A percentile compares a stretch with the other conserved stretches of the same genome.
Conservation (phyloP, 257 asterid genomes). For the Primulina tabacum region DNA sequence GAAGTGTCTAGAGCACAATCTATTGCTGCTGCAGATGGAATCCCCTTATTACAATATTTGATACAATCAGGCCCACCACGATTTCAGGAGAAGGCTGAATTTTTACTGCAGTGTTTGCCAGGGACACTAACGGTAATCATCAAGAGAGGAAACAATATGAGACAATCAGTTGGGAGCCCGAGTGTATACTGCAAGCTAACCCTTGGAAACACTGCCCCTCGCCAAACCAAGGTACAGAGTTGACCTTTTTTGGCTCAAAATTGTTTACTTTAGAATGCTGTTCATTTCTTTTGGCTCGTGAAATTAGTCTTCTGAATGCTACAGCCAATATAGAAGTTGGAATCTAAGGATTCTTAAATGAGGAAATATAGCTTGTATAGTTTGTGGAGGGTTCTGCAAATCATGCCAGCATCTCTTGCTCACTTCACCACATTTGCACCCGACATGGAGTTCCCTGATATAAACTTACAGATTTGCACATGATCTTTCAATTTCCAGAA, state of each 20-base stretch:
- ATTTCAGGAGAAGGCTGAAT: conserved; percentile 94
- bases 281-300: background rate
- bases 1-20: conserved; percentile 98
- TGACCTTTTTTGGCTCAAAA: background rate
- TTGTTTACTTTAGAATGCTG: background rate
- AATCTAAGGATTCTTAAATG: background rate
- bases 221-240: conserved; percentile 70
- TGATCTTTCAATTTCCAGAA: background rate
- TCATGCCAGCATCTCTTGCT: background rate
- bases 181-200: conserved; percentile 93
- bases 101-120: conserved; percentile 88
- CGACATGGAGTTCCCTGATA: background rate
- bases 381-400: background rate
- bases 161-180: conserved; percentile 96
- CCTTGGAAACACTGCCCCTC: conserved; percentile 92
- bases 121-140: conserved; percentile 85
- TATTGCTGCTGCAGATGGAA: conserved; percentile 95
- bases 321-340: background rate
- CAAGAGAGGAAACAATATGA: conserved; percentile 92
- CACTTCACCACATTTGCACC: background rate
- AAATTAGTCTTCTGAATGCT: background rate
- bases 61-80: conserved; percentile 97
- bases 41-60: conserved; percentile 83
- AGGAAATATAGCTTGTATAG: background rate
- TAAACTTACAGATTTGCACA: background rate